Percentiles rank a stretch among this genome's conserved stretches.
These are phyloP conservation scores for Larix sibirica DNA, from an alignment of 83 land plant genomes.

Conservation along the genomic window DNA sequence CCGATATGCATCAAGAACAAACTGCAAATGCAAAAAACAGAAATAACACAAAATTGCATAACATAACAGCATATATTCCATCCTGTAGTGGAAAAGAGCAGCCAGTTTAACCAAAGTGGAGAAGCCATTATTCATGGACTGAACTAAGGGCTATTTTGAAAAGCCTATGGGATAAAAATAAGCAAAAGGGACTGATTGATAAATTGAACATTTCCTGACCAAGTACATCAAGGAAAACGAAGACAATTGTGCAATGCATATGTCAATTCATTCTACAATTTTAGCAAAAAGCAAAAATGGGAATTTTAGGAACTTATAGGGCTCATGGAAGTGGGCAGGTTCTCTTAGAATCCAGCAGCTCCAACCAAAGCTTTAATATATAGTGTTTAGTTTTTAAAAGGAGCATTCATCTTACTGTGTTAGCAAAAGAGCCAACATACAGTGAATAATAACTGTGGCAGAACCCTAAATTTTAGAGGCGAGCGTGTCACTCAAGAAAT, in stretches of 20 bases:
- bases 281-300: not conserved
- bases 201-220: too few species aligned
- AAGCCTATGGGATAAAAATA: too few species aligned
- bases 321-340: not conserved
- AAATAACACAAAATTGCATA: not conserved
- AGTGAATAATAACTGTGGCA: too few species aligned
- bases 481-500: too few species aligned
- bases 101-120: not conserved
- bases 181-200: too few species aligned
- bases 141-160: too few species aligned
- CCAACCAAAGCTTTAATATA: not conserved
- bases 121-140: not conserved
- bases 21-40: conserved; percentile 41
- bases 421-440: too few species aligned
- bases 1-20: conserved; percentile 87
- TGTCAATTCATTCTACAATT: not conserved
- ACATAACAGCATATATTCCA: not conserved
- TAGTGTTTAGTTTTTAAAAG: not conserved
- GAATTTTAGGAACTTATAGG: not conserved
- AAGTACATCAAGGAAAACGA: not conserved
- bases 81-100: not conserved
- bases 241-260: not conserved
- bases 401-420: not conserved
- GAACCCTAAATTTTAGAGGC: too few species aligned
- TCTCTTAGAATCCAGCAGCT: not conserved